A percentile compares a stretch with the other conserved stretches of the same genome.
Conservation (phyloP, 371 early-diverging fungal genomes). For the Mortierella sp. region DNA sequence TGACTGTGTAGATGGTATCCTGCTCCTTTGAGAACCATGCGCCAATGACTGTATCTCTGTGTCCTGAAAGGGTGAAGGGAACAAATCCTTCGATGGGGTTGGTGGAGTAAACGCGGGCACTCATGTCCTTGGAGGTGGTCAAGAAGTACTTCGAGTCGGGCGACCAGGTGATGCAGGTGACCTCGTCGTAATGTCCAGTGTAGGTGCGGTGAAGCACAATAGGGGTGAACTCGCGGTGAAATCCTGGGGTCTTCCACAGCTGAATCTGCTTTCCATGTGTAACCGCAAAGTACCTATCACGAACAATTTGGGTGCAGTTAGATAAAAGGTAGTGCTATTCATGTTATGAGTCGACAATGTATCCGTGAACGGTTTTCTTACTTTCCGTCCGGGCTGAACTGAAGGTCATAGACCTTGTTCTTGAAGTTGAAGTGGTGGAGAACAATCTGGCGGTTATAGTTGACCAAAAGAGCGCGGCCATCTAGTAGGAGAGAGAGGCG, state of each 20-base stretch:
- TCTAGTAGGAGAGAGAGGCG: constrained; percentile 61
- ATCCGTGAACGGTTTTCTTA: constrained; percentile 37
- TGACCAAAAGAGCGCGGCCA: constrained; percentile 91
- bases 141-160: constrained; percentile 88
- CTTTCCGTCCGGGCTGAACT: constrained; percentile 87
- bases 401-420: constrained; percentile 80
- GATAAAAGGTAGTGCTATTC: not conserved
- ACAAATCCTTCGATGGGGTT: constrained; percentile 75
- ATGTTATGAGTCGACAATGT: not conserved
- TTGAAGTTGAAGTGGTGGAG: constrained; percentile 94
- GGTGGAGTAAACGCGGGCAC: constrained; percentile 83
- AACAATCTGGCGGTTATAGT: constrained; percentile 85
- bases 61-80: constrained; percentile 88
- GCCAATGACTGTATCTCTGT: constrained; percentile 89
- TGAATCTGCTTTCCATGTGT: constrained; percentile 89
- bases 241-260: constrained; percentile 96
- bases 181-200: constrained; percentile 92
- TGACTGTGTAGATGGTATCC: constrained; percentile 89
- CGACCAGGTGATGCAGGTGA: constrained; percentile 90
- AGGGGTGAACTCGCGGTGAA: constrained; percentile 92
- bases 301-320: not conserved
- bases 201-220: constrained; percentile 85
- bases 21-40: constrained; percentile 92
- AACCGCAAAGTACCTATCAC: constrained; percentile 84
- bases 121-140: constrained; percentile 94